Base-by-base conservation (phyloP, 148 eudicot species). In the Mesembryanthemum crystallinum region DNA sequence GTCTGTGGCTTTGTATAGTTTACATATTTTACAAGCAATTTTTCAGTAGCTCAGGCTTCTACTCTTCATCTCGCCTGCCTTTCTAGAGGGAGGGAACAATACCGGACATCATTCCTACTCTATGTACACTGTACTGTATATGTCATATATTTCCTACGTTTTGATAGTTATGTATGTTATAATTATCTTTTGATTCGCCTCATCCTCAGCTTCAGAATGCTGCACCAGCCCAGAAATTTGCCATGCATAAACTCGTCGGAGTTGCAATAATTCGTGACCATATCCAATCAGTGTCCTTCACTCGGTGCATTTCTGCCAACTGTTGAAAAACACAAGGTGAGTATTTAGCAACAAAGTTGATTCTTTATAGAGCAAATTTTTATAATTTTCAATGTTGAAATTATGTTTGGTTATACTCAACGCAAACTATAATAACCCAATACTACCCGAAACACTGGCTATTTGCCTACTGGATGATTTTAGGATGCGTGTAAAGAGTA, bases 201-300 rank as follows among this genome's bases (percentile, higher is more conserved):
- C 51, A 65, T 27, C 3, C 33, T 63, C 43, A 17, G 52, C 61
- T 32, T 77, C 69, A 76, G 33, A 90, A 82, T 76, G 90, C 89
- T 81, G 78, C 52, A 69, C 89, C 83, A 28, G 89, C 85, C 92
- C 98, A 89, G 77, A 82, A 87, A 52, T 77, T 81, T 6, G 76
- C 82, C 58, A 68, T 60, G 81, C 96, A 93, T 47, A 76, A 75
- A 87, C 88, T 93, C 52, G 89, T 83, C 42, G 98, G 98, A 67
- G 96, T 88, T 42, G 83, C 90, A 25, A 93, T 87, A 33, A 77
- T 88, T 28, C 88, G 89, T n/a, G 84, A 73, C 98, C 98, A 93
- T 47, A 69, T 70, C 98, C 98, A 91, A 18, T 79, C 80, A 23
- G 20, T 63, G 43, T 83, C 84, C 75, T 79, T 85, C 0, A 55